Percentiles rank a stretch among this genome's conserved stretches.
These are phyloP conservation scores for Rhododendron ferrugineum DNA, from an alignment of 148 eudicot genomes.

Conservation along the genomic window DNA sequence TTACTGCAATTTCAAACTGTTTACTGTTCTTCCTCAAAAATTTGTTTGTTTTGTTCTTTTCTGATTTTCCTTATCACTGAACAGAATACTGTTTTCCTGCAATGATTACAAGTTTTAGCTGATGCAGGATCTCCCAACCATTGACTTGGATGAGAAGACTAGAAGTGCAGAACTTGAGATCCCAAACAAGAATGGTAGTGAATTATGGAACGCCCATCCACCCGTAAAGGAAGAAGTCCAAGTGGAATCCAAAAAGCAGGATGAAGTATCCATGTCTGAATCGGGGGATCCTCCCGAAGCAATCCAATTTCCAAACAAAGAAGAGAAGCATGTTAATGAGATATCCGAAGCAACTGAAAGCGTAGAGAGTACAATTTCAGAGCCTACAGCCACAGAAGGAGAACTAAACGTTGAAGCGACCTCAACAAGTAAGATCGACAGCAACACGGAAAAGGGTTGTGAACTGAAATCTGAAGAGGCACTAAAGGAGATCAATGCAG, in stretches of 20 bases:
- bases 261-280: conserved; percentile 1
- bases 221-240: conserved; percentile 6
- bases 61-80: background rate
- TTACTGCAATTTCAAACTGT: background rate
- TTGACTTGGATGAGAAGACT: conserved; percentile 7
- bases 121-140: conserved; percentile 11
- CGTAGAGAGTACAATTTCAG: conserved; percentile 4
- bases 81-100: background rate
- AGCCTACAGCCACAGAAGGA: conserved; percentile 11
- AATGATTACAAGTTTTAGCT: background rate
- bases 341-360: conserved; percentile 2
- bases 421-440: conserved; percentile 1
- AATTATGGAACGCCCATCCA: conserved; percentile 9
- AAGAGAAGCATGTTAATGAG: conserved; percentile 6
- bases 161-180: conserved; percentile 3
- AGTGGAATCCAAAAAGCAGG: background rate
- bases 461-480: conserved; percentile 4
- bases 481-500: conserved; percentile 1
- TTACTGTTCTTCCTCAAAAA: background rate
- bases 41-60: background rate
- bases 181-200: conserved; percentile 7
- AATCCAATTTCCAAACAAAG: background rate
- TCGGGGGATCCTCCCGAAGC: conserved; percentile 5
- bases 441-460: background rate
- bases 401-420: background rate